Evolutionary conservation across 371 early-diverging fungal species (phyloP), one percentile per base, ranked within the genome.

Genomic region (Mortierella sp.): DNA sequence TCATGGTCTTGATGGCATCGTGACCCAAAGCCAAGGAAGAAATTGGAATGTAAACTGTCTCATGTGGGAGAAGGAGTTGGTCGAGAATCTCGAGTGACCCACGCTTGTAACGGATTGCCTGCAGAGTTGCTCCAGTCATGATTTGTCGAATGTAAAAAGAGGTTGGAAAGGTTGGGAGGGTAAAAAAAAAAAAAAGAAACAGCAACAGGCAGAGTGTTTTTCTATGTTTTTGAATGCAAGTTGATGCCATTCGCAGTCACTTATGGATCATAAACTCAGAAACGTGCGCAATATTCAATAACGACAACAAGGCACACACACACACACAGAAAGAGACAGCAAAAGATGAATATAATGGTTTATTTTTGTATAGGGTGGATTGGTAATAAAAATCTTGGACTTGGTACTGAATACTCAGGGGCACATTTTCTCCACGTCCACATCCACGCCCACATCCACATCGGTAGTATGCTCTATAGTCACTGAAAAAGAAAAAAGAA

Each of bases 51-150:
- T 94, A 97, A 43, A 94, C 84, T 60, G 94, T 91, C 74, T 92
- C 89, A 78, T 95, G 97, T 52, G 98, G 98, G 48, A 98, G 91
- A 13, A 93, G 90, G 32, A 97, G 91, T 87, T 98, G 99, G 88
- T 98, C 91, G 43, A 98, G 89, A 73, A 98, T 94, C 41, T 89
- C 77, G 47, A 95, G 87, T 8, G 86, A 79, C 41, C 92, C 91
- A 50, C 90, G 88, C 41, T 87, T 85, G 86, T 95, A 97, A 57
- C 89, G 86, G 80, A 96, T 94, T 0, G 95, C 95, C 84, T 94
- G 90, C 47, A 96, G 86, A 5, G 93, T 90, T 40, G 74, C 75
- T 38, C 69, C 63, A 28, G 75, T 68, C 80, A 80, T 80, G 59
- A 21, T 38, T 36, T 59, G 40, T 33, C 9, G 40, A 59, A n/a